Conservation (phyloP, 2,329 filamentous ascomycete species). For the Aspergillus calidoustus region DNA sequence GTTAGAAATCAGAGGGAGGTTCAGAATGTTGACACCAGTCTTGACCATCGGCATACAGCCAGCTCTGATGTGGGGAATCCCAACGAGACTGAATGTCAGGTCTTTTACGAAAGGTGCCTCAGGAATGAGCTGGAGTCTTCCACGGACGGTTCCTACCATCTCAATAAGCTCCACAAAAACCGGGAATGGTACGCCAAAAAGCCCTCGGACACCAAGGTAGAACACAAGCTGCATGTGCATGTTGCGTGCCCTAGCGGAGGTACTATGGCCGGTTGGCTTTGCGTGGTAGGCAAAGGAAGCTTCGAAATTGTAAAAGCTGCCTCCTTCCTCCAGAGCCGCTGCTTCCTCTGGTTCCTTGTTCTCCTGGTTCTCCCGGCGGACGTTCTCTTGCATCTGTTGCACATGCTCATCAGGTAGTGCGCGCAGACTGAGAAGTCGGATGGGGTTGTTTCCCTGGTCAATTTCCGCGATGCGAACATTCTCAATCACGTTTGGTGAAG, state of each 20-base stretch:
- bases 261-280: slow-evolving; percentile 69
- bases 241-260: slow-evolving; percentile 83
- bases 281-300: slow-evolving; percentile 91
- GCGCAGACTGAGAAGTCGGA: slow-evolving; percentile 84
- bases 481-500: slow-evolving; percentile 86
- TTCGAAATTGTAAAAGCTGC: slow-evolving; percentile 91
- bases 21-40: slow-evolving; percentile 86
- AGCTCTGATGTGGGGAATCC: slow-evolving; percentile 84
- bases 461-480: slow-evolving; percentile 95
- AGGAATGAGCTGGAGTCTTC: slow-evolving; percentile 83
- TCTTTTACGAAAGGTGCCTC: slow-evolving; percentile 92
- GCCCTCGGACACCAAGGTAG: slow-evolving; percentile 84
- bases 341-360: slow-evolving; percentile 84
- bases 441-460: slow-evolving; percentile 86
- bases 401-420: slow-evolving; percentile 84
- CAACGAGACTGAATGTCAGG: slow-evolving; percentile 92
- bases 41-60: slow-evolving; percentile 93
- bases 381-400: slow-evolving; percentile 77
- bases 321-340: slow-evolving; percentile 86
- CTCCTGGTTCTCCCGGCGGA: slow-evolving; percentile 77
- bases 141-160: slow-evolving; percentile 83
- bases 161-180: slow-evolving; percentile 90
- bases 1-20: slow-evolving; percentile 89
- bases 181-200: slow-evolving; percentile 86
- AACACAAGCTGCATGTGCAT: slow-evolving; percentile 98